Conservation (phyloP, 2,329 filamentous ascomycete genomes). For the Venturia oleaginea region DNA sequence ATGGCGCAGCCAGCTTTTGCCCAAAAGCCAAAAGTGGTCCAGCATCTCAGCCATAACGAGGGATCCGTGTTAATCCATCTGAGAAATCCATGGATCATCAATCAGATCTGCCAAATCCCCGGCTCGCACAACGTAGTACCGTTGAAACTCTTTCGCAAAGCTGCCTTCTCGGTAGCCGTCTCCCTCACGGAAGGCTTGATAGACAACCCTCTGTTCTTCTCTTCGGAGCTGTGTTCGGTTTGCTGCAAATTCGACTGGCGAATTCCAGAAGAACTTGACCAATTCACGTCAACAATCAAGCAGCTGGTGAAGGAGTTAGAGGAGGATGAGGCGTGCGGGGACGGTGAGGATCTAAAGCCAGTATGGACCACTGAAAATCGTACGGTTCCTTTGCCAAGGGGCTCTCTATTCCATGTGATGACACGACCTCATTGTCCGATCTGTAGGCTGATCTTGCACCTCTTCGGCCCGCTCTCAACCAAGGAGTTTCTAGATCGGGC, state of each 20-base stretch:
- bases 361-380: neutral
- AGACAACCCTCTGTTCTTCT: neutral
- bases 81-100: neutral
- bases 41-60: neutral
- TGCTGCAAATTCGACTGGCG: neutral
- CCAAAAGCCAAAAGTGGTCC: neutral
- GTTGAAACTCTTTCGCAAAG: neutral
- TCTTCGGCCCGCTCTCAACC: neutral
- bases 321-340: neutral
- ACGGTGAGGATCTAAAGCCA: neutral
- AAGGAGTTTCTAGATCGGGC: neutral
- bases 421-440: neutral
- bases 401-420: neutral
- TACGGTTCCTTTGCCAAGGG: neutral
- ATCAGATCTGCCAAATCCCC: neutral
- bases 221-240: neutral
- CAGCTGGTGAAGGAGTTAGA: neutral
- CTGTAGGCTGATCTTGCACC: neutral
- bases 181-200: neutral
- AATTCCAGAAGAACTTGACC: neutral
- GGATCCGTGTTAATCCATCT: neutral
- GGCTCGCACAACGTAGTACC: neutral
- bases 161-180: neutral
- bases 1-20: neutral
- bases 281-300: neutral